These are phyloP conservation scores for Heritiera fomes DNA, from an alignment of 345 rosid species.

Conservation along the genomic window DNA sequence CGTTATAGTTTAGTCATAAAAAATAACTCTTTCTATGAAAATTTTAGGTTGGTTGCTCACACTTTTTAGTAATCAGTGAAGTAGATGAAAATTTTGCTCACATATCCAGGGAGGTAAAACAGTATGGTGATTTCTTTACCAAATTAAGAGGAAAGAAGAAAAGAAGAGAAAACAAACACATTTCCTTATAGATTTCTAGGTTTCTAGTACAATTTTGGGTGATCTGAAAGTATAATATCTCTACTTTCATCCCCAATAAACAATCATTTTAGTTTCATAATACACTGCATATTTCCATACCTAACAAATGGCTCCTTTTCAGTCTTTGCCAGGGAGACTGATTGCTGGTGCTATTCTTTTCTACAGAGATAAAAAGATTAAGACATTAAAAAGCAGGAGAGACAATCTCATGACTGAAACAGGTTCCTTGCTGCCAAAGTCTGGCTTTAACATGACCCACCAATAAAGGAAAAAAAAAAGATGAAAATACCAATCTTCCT, in stretches of 20 bases:
- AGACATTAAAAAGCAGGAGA: slow-evolving; percentile 29
- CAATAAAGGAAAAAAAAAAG: slow-evolving; percentile 22
- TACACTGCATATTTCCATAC: slow-evolving; percentile 19
- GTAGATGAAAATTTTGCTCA: background rate
- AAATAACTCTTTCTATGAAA: background rate
- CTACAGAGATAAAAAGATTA: slow-evolving; percentile 13
- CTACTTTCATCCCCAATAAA: background rate
- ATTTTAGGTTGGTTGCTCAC: background rate
- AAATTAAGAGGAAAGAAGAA: background rate
- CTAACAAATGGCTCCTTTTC: slow-evolving; percentile 17
- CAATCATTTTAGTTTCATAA: slow-evolving; percentile 3
- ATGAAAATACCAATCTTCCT: slow-evolving; percentile 11
- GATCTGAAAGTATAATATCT: background rate
- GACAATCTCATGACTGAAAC: slow-evolving; percentile 42
- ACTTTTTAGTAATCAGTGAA: background rate
- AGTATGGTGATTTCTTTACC: background rate
- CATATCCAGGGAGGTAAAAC: background rate
- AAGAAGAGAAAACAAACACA: background rate
- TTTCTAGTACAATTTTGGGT: background rate
- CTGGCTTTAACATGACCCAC: slow-evolving; percentile 33
- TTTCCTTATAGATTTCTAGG: background rate
- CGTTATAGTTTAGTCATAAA: background rate
- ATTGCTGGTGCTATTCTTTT: slow-evolving; percentile 22
- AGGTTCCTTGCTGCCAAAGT: slow-evolving; percentile 32
- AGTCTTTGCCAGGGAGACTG: slow-evolving; percentile 13